Conservation (phyloP, 2,329 filamentous ascomycete species). For the Aschersonia sp. region DNA sequence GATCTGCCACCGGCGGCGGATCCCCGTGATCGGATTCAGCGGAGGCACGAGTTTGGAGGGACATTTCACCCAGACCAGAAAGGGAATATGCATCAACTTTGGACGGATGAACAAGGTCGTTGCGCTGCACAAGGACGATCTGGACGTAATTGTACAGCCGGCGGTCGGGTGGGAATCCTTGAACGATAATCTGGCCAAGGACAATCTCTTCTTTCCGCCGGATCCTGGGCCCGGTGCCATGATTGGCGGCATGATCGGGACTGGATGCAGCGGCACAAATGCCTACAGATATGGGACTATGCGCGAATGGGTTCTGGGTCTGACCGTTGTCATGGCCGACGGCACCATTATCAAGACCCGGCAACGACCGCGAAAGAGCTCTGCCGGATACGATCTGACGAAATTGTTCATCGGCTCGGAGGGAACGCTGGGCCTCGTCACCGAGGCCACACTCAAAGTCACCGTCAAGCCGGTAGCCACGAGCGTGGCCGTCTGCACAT, state of each 20-base stretch:
- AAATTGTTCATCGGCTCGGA: slow-evolving; percentile 83
- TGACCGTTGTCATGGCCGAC: slow-evolving; percentile 82
- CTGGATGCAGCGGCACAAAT: slow-evolving; percentile 65
- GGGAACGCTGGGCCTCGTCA: slow-evolving; percentile 81
- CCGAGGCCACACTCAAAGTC: slow-evolving; percentile 79
- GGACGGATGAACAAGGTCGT: slow-evolving; percentile 72
- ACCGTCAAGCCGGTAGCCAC: slow-evolving; percentile 67
- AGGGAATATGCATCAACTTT: slow-evolving; percentile 79
- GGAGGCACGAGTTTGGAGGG: slow-evolving; percentile 85
- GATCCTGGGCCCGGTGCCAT: slow-evolving; percentile 83
- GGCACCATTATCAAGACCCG: slow-evolving; percentile 82
- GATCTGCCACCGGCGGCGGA: slow-evolving; percentile 63
- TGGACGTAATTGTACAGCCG: slow-evolving; percentile 64
- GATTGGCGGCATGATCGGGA: slow-evolving; percentile 82
- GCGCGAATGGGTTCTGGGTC: slow-evolving; percentile 79
- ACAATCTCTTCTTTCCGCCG: slow-evolving; percentile 80
- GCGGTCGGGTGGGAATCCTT: slow-evolving; percentile 77
- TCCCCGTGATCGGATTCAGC: slow-evolving; percentile 77
- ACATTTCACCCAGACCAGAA: slow-evolving; percentile 69
- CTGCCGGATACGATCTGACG: slow-evolving; percentile 83
- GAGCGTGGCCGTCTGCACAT: slow-evolving; percentile 60
- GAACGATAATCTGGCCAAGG: slow-evolving; percentile 59
- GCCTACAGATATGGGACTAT: slow-evolving; percentile 89
- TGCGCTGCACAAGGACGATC: slow-evolving; percentile 58
- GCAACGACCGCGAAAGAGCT: slow-evolving; percentile 77